Percentiles rank a stretch among this genome's conserved stretches.
phyloP scores from a whole-genome alignment of 257 asterid species.

The Gentiana dahurica region DNA sequence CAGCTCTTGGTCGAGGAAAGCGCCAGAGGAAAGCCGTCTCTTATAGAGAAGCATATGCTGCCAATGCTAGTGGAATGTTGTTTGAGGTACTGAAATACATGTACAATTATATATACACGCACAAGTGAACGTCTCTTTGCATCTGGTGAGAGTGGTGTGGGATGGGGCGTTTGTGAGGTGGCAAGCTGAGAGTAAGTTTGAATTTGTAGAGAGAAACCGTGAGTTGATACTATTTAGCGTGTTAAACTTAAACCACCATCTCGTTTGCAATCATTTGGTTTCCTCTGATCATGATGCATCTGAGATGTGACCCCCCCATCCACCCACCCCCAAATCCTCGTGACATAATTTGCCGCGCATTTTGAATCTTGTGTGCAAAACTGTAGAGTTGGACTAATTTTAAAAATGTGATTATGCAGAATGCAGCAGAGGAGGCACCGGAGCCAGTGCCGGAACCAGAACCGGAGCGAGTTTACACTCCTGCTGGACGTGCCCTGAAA shows the following conservation, averaged over 20 bases:
- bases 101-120: background rate
- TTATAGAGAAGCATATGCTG: conserved; percentile 77
- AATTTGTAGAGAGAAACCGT: background rate
- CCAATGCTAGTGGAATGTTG: conserved; percentile 48
- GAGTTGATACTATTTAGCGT: background rate
- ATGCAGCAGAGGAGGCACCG: no score
- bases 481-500: conserved; percentile 79
- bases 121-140: background rate
- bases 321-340: no score
- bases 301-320: no score
- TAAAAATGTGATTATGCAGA: no score
- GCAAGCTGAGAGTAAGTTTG: background rate
- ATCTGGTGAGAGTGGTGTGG: no score
- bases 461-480: conserved; percentile 51
- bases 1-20: conserved; percentile 98
- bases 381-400: no score
- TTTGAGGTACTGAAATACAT: conserved; percentile 37
- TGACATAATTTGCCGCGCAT: no score
- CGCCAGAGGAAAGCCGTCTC: conserved; percentile 91
- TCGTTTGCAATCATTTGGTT: no score
- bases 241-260: no score
- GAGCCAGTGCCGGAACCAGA: conserved; percentile 28
- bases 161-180: no score
- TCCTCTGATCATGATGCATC: no score
- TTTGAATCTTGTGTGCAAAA: no score